phyloP scores from a whole-genome alignment of 805 yeast species.

The Kuraishia ogatae region DNA sequence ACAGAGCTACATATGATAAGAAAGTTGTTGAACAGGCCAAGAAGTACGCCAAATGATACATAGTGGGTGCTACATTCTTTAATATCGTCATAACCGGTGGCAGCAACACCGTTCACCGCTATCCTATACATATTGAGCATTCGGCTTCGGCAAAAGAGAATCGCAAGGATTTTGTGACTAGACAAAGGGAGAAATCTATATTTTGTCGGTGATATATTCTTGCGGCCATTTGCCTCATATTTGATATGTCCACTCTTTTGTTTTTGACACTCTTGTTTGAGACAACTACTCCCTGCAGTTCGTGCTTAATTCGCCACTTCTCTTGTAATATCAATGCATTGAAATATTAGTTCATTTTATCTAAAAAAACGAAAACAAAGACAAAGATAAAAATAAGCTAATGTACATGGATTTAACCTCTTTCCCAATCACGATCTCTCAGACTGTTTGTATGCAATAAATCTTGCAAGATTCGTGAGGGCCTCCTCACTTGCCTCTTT shows the following conservation, averaged over 20 bases:
- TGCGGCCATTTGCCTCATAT: too few relatives aligned
- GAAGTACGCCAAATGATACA: conserved; percentile 37
- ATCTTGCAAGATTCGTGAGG: conserved; percentile 57
- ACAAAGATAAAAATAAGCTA: background rate
- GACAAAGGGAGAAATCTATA: too few relatives aligned
- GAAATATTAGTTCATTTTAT: background rate
- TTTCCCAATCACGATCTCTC: conserved; percentile 22
- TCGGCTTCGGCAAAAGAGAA: too few relatives aligned
- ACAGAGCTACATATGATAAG: conserved; percentile 60
- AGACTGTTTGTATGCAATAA: conserved; percentile 62
- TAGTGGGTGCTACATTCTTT: too few relatives aligned
- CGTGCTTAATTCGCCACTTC: background rate
- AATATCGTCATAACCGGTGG: background rate
- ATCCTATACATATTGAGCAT: too few relatives aligned
- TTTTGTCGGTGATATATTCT: too few relatives aligned
- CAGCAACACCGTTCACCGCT: background rate
- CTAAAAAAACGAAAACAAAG: background rate
- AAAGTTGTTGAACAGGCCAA: conserved; percentile 77
- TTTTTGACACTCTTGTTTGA: too few relatives aligned
- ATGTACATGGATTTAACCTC: background rate
- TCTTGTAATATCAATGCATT: background rate
- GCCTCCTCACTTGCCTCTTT: conserved; percentile 63
- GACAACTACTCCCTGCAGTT: background rate
- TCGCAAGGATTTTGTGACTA: too few relatives aligned
- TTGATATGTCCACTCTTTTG: too few relatives aligned